A percentile compares a stretch with the other conserved stretches of the same genome.
Conservation (phyloP, 352 stramenopile genomes). For the Globisporangium solare region DNA sequence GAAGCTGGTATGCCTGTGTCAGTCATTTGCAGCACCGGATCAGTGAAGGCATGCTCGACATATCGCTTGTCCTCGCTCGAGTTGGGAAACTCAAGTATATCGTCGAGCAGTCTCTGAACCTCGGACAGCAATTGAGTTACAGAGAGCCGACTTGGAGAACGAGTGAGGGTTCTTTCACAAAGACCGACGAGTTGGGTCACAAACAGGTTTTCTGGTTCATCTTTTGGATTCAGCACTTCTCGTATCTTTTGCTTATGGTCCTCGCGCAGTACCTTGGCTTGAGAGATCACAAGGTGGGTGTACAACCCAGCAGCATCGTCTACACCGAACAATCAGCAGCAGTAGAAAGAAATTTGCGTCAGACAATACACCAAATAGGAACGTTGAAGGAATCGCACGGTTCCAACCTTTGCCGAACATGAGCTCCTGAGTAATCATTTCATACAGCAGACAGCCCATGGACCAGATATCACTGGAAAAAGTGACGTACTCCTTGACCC, state of each 20-base stretch:
- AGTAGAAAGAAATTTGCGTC: background rate
- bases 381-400: background rate
- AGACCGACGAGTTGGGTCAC: conserved; percentile 22
- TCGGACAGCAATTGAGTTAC: conserved; percentile 16
- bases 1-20: background rate
- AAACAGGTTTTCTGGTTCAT: conserved; percentile 27
- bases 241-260: conserved; percentile 40
- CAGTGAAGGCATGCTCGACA: conserved; percentile 6
- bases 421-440: conserved; percentile 60
- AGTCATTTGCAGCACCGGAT: background rate
- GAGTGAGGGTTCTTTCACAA: conserved; percentile 28
- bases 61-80: conserved; percentile 13
- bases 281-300: conserved; percentile 42
- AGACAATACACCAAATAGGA: background rate
- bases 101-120: conserved; percentile 21
- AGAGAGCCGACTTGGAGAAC: conserved; percentile 21
- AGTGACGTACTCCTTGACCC: conserved; percentile 23
- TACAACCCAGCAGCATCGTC: conserved; percentile 65
- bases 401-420: conserved; percentile 54
- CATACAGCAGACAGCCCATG: conserved; percentile 62
- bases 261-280: conserved; percentile 26
- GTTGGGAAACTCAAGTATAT: conserved; percentile 24
- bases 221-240: conserved; percentile 21
- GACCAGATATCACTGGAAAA: conserved; percentile 66
- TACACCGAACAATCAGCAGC: conserved; percentile 13